Percentiles rank a stretch among this genome's conserved stretches.
These are phyloP conservation scores for Podospora bellae-mahoneyi DNA, from an alignment of 495 filamentous ascomycete species.

Conservation along the genomic window DNA sequence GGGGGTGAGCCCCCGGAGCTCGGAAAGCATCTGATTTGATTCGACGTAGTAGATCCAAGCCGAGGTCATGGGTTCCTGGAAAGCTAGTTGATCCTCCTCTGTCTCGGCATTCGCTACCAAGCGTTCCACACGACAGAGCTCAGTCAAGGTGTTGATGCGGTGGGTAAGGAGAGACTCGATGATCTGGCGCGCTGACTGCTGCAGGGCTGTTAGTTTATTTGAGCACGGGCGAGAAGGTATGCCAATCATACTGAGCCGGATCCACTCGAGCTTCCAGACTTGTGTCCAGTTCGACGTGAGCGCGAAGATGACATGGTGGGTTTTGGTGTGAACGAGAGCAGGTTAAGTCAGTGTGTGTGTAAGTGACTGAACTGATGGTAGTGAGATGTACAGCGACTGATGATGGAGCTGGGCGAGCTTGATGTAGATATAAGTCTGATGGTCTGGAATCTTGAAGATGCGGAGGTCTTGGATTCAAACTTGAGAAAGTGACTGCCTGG, in stretches of 20 bases:
- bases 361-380: not conserved
- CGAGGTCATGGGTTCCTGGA: conserved; percentile 59
- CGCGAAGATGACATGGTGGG: conserved; percentile 1
- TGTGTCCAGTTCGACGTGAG: not conserved
- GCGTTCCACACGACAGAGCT: conserved; percentile 70
- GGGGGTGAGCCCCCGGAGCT: conserved; percentile 64
- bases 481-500: not conserved
- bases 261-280: not conserved
- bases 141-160: conserved; percentile 68
- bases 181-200: conserved; percentile 33
- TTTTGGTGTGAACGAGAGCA: not conserved
- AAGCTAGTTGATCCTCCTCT: conserved; percentile 54
- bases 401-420: not conserved
- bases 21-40: conserved; percentile 68
- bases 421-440: not conserved
- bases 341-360: not conserved
- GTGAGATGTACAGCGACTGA: not conserved
- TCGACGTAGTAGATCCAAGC: conserved; percentile 75
- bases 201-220: not conserved
- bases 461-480: not conserved
- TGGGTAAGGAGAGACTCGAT: conserved; percentile 58
- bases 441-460: not conserved
- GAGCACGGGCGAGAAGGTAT: not conserved
- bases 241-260: not conserved
- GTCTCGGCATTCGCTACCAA: conserved; percentile 53